Evolutionary conservation across 352 stramenopile genomes (phyloP), one percentile per base, ranked within the genome.

Genomic region (Lagenidium giganteum): DNA sequence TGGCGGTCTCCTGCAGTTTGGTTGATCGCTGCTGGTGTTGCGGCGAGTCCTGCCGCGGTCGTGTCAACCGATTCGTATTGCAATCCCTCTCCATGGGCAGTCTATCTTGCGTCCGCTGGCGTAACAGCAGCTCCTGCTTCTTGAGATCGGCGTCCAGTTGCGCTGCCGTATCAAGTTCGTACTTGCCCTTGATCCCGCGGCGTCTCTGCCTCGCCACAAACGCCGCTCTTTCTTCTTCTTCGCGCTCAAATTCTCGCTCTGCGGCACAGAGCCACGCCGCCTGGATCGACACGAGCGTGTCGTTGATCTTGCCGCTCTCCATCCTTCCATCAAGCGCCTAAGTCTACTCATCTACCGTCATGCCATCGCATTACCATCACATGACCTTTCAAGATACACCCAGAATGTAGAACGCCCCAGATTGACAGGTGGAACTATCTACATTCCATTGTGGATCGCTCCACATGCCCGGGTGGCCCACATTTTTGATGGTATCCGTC

Each of bases 241-340:
- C 71, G 13, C 65, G 61, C 41, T 76, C 69, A 11, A 80, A 46
- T 43, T 83, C 67, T 16, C 65, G 57, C 39, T 82, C 67, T 0
- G 69, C 67, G 1, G 67, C 57, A 16, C 75, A 87, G 17, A 87
- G 52, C 75, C 75, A 85, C 13, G 71, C 75, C 2, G 71, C 31
- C 27, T 85, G 67, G 28, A 82, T 31, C 7, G 67, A 63, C 51
- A 76, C 39, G 3, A 70, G 28, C 29, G 42, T 41, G 17, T 62
- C 49, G 34, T 46, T 54, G 23, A 78, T 43, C 42, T 36, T 51
- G 31, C 39, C 51, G 28, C 46, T 48, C 61, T 70, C 45, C 61
- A 78, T 67, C 18, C n/a, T 25, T 5, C 17, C 20, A n/a, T n/a
- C n/a, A n/a, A n/a, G n/a, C n/a, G n/a, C n/a, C n/a, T n/a, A n/a